Evolutionary conservation across 1,284 basidiomycete species (phyloP), one percentile per base, ranked within the genome.

Genomic region (Malassezia slooffiae): DNA sequence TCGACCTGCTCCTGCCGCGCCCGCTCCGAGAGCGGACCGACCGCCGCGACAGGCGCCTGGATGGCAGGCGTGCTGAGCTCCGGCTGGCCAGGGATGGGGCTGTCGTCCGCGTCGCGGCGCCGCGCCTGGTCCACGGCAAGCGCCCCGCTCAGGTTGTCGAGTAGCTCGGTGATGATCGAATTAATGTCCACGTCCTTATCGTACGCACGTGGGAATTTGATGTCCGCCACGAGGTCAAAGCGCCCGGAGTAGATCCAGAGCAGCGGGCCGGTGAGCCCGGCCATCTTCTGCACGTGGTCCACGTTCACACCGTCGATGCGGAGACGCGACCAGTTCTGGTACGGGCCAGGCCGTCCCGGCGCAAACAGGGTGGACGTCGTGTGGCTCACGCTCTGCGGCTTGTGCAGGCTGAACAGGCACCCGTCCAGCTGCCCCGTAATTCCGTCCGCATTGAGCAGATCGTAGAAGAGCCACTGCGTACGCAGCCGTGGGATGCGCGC

Each of bases 361-460:
- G n/a, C n/a, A n/a, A n/a, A 43, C 22, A 48, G 27, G 23, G 17
- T 20, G 19, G 31, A 7, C 34, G 80, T 85, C 4, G 85, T 90
- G 51, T 85, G 76, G 4, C 89, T 86, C 38, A 97, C 87, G 67
- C 85, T 91, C 72, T 99, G 91, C 7, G 91, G 91, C 67, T 83
- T 86, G 70, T 97, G 91, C 52, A 99, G 70, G 62, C 89, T 95
- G 74, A 96, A 95, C 12, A 99, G 69, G 62, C 93, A 99, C 60
- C 95, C 95, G 68, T 99, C 91, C 55, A 91, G 85, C 67, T 99
- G 93, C 1, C 91, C 91, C 4, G 93, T 91, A 43, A 96, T 85
- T 45, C 83, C 85, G 58, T 96, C 89, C 0, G 91, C 91, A 34
- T 79, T 80, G 27, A 72, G 61, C 4, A 73, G 47, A 69, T 95